Evolutionary conservation across 768 basidiomycete genomes (phyloP), one percentile per base, ranked within the genome.

Genomic region (Hygrocybe punicea): DNA sequence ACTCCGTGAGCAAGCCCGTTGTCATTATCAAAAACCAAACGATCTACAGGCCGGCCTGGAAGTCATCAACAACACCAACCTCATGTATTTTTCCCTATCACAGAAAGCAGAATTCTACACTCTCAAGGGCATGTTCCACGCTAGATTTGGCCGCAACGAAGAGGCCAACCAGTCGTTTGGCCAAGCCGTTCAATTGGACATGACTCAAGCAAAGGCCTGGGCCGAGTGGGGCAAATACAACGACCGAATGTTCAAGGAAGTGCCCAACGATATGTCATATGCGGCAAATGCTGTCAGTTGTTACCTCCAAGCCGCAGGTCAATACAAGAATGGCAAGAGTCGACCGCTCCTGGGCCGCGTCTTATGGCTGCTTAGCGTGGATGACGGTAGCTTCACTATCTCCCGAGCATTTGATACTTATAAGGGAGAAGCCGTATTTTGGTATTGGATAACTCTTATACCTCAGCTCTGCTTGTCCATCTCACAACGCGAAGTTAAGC

Each of bases 101-200:
- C 97, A 99, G 69, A 99, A 99, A 69, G 94, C 97, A 45, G 96
- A 99, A 69, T 99, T 99, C 73, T 93, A 93, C 71, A 98, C 95
- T 4, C 77, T 98, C 67, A 99, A 99, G 72, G 97, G 93, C 39
- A 95, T 99, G 91, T 99, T 99, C 77, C 87, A 96, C 62, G 90
- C 93, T 45, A 85, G 89, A 58, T 84, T 92, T 44, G 84, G 84
- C 25, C 87, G 89, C 51, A 83, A 84, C 60, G 93, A 97, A 4
- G 96, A 98, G 6, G 93, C 97, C 23, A 93, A 91, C 61, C 75
- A 82, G 47, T 91, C 95, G 16, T 98, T 98, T 69, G 91, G 91
- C 7, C 91, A 92, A 73, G 97, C 97, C 33, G 92, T 98, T 34
- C 94, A 98, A 71, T 83, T 98, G 71, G 97, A 99, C 68, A 89